Evolutionary conservation across 2,329 filamentous ascomycete species (phyloP), one percentile per base, ranked within the genome.

Genomic region (Botrytis aclada): DNA sequence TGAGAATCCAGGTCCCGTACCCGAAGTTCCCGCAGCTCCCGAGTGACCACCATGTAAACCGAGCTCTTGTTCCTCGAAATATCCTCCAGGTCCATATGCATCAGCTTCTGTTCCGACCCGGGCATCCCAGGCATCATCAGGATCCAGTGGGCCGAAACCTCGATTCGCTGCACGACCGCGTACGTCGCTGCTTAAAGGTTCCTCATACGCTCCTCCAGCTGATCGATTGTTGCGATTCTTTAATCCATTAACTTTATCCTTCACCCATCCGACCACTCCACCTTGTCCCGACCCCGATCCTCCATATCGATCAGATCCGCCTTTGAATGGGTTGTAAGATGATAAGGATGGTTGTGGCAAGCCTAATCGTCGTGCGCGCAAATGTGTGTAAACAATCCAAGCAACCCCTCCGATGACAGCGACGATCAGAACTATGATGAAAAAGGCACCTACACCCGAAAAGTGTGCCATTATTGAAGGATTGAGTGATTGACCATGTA

Each of bases 51-150:
- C 77, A 75, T 82, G 81, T 67, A 84, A 78, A 0, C 90, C 91
- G 8, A 94, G 84, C 82, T 94, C 92, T 79, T 92, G 89, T 83
- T 93, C 92, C 80, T 95, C 93, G 81, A 93, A 93, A 66, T 93
- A 93, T 66, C 87, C 87, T 34, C 85, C 84, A 2, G 84, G 83
- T 2, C 88, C 88, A 80, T 90, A 90, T 20, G 82, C 83, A 79
- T 92, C 90, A 29, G 90, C 88, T 81, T 95, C 93, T 77, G 89
- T 86, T 73, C 92, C 92, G 7, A 97, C 93, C 74, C 92, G 86
- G 75, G 92, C 83, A 83, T 96, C 93, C 94, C 94, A 97, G 2
- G 93, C 93, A 79, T 95, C 93, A 80, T 97, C 93, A 1, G 92
- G 92, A 79, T 96, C 93, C 63, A 94, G 86, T 6, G 89, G 85